Evolutionary conservation across 2,329 filamentous ascomycete species (phyloP).

Genomic region (Phialocephala subalpina): DNA sequence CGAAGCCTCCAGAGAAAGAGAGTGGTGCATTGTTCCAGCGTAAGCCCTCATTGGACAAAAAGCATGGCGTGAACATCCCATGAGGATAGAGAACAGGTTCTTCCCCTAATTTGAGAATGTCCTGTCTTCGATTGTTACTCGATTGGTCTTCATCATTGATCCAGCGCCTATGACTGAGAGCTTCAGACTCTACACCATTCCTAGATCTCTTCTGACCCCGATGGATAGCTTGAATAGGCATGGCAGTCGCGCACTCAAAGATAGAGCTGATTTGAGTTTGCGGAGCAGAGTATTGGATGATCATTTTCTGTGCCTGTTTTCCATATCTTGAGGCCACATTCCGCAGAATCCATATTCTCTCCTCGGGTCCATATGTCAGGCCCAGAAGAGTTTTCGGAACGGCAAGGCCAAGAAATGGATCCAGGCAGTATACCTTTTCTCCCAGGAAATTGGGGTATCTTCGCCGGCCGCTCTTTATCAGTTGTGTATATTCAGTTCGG

Average conservation of each 20-base stretch:
- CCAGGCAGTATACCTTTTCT: neutral
- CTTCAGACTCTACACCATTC: neutral
- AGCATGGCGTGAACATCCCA: too few relatives aligned
- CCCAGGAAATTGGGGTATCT: neutral
- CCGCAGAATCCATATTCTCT: neutral
- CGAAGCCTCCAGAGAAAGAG: too few relatives aligned
- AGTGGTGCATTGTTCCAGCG: too few relatives aligned
- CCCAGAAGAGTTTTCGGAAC: neutral
- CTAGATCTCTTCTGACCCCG: neutral
- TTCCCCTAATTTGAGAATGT: neutral
- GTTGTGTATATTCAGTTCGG: neutral
- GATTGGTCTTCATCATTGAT: neutral
- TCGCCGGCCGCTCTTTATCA: neutral
- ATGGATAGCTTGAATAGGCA: neutral
- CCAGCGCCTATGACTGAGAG: neutral
- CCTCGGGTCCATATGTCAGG: neutral
- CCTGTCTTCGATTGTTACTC: neutral
- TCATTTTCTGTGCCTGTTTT: neutral
- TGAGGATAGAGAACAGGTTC: neutral
- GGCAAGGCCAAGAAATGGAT: neutral
- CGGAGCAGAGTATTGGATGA: neutral
- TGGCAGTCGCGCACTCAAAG: neutral
- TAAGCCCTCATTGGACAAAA: too few relatives aligned
- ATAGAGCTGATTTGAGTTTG: neutral
- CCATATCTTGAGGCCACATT: neutral